A percentile compares a stretch with the other conserved stretches of the same genome.
phyloP scores from a whole-genome alignment of 768 basidiomycete species.

The Mycena polygramma region DNA sequence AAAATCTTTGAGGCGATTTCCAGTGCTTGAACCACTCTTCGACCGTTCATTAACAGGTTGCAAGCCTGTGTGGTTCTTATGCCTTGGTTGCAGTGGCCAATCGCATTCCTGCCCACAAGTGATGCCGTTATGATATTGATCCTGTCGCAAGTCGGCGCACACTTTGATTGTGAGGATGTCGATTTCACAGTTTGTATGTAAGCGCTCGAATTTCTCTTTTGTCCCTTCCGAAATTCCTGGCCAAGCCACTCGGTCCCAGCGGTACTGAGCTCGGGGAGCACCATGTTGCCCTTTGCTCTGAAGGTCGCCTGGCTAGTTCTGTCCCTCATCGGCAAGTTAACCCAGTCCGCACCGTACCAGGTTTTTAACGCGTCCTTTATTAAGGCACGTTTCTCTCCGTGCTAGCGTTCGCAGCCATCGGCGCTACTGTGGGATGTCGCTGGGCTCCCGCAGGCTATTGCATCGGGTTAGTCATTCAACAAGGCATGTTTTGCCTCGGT shows the following conservation, averaged over 20 bases:
- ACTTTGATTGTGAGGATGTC: conserved; percentile 1
- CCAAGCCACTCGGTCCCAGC: no score
- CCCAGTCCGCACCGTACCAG: no score
- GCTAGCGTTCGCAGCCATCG: not conserved
- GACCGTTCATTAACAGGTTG: no score
- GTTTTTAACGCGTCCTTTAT: not conserved
- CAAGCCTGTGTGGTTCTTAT: no score
- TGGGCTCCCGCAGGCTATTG: not conserved
- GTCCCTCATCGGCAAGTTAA: not conserved
- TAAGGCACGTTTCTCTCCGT: not conserved
- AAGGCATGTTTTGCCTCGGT: conserved; percentile 36
- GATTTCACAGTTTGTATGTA: not conserved
- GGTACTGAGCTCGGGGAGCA: conserved; percentile 18
- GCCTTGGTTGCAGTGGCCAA: not conserved
- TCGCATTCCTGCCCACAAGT: not conserved
- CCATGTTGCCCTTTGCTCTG: conserved; percentile 34
- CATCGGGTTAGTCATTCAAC: conserved; percentile 6
- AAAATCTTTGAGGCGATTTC: no score
- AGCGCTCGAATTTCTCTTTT: no score
- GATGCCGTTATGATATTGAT: not conserved
- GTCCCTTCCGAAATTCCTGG: no score
- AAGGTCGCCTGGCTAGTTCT: conserved; percentile 33
- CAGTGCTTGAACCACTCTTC: no score
- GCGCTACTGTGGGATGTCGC: not conserved
- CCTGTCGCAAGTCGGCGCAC: not conserved